phyloP scores from a whole-genome alignment of 257 asterid species.

The Solanum infundibuliforme region DNA sequence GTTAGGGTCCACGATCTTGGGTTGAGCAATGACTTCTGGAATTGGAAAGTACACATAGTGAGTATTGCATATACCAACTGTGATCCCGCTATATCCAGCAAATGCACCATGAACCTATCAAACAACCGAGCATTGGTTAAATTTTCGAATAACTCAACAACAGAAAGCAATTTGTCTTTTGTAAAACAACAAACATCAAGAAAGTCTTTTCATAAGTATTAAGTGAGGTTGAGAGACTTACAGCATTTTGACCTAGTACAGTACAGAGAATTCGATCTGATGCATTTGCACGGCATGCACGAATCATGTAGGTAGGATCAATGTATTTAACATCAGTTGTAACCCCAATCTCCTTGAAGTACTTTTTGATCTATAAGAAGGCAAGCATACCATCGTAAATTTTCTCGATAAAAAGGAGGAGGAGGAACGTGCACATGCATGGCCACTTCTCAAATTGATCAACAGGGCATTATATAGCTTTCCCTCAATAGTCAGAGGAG shows the following conservation, averaged over 20 bases:
- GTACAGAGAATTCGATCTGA: conserved; percentile 94
- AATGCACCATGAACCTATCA: conserved; percentile 97
- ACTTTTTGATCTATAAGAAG: conserved; percentile 54
- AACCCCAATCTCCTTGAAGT: conserved; percentile 54
- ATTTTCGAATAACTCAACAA: neutral
- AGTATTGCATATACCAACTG: conserved; percentile 90
- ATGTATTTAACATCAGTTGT: conserved; percentile 88
- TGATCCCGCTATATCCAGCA: conserved; percentile 90
- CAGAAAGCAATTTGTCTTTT: neutral
- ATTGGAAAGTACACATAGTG: conserved; percentile 88
- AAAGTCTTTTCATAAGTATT: neutral
- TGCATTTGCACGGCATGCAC: conserved; percentile 98
- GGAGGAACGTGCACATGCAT: neutral
- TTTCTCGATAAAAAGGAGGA: neutral
- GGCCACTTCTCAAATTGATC: neutral
- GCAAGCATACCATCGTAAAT: conserved; percentile 1
- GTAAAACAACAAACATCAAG: neutral
- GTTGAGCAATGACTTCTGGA: conserved; percentile 72
- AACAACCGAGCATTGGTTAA: neutral
- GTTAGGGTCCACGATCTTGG: conserved; percentile 63
- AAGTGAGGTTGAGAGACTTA: conserved; percentile 20
- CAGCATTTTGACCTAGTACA: conserved; percentile 97
- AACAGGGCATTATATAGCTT: neutral
- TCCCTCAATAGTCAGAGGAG: neutral
- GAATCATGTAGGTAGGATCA: conserved; percentile 96